Evolutionary conservation across 1,284 basidiomycete species (phyloP).

Genomic region (Austroboletus novae-zelandiae): DNA sequence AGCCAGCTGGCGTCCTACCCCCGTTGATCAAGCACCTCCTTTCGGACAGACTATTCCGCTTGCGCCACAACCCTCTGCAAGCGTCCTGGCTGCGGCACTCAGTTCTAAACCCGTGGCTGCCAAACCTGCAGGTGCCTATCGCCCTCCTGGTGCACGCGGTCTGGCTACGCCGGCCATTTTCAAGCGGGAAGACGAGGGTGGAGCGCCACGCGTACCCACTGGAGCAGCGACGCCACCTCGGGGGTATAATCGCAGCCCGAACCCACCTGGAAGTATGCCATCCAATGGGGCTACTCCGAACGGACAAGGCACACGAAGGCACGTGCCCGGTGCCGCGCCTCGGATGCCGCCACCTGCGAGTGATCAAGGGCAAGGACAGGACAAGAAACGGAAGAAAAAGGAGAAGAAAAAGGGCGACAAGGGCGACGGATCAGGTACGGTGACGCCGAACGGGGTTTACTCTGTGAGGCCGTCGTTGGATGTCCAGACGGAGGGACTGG

Average conservation of each 20-base stretch:
- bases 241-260: conserved; percentile 36
- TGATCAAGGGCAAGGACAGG: conserved; percentile 18
- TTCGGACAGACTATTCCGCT: conserved; percentile 77
- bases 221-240: conserved; percentile 50
- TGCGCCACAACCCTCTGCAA: conserved; percentile 70
- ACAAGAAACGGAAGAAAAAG: conserved; percentile 58
- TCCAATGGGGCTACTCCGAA: conserved; percentile 28
- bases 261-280: conserved; percentile 27
- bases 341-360: conserved; percentile 46
- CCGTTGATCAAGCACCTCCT: conserved; percentile 59
- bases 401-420: conserved; percentile 48
- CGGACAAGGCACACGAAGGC: conserved; percentile 37
- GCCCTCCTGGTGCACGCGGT: conserved; percentile 91
- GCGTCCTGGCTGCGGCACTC: conserved; percentile 45
- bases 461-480: conserved; percentile 37
- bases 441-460: conserved; percentile 27
- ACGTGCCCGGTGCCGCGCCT: conserved; percentile 70
- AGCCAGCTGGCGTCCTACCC: conserved; percentile 78
- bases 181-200: conserved; percentile 86
- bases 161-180: conserved; percentile 81
- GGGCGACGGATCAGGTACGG: conserved; percentile 32
- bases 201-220: conserved; percentile 47
- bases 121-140: conserved; percentile 80
- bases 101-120: conserved; percentile 34
- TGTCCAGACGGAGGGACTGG: conserved; percentile 30